These are phyloP conservation scores for Verticillium klebahnii DNA, from an alignment of 2,329 filamentous ascomycete species.

Conservation along the genomic window DNA sequence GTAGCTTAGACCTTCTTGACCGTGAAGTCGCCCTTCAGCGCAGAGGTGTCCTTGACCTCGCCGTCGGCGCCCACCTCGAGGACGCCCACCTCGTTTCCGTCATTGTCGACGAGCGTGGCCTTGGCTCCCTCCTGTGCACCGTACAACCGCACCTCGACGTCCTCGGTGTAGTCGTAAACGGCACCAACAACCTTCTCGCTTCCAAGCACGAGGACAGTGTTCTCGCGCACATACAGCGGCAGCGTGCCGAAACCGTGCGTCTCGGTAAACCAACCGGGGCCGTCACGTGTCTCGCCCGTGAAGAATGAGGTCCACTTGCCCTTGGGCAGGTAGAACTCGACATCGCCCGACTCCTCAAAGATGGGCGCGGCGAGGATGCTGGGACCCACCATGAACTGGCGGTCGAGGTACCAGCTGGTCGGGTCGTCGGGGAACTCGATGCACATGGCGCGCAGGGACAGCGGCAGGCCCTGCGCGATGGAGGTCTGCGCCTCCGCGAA, in stretches of 20 bases:
- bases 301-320: constrained; percentile 45
- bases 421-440: constrained; percentile 68
- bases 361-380: constrained; percentile 60
- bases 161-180: constrained; percentile 41
- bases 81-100: constrained; percentile 34
- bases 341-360: constrained; percentile 57
- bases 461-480: constrained; percentile 49
- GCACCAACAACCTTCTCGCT: constrained; percentile 31
- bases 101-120: constrained; percentile 34
- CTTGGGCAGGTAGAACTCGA: constrained; percentile 60
- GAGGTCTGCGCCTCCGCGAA: constrained; percentile 37
- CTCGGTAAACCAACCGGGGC: constrained; percentile 56
- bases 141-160: constrained; percentile 44
- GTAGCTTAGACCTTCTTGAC: constrained; percentile 7
- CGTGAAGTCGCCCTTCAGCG: constrained; percentile 30
- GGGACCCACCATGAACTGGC: constrained; percentile 69
- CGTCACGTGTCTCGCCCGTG: constrained; percentile 41
- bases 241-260: constrained; percentile 54
- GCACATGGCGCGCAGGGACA: constrained; percentile 60
- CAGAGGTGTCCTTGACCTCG: constrained; percentile 30
- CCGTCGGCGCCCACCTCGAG: constrained; percentile 34
- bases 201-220: constrained; percentile 43
- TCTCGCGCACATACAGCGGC: constrained; percentile 54
- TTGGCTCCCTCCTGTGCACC: constrained; percentile 34
- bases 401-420: constrained; percentile 63